These are phyloP conservation scores for Lanmaoa pseudosensibilis DNA, from an alignment of 768 basidiomycete genomes.

Conservation along the genomic window DNA sequence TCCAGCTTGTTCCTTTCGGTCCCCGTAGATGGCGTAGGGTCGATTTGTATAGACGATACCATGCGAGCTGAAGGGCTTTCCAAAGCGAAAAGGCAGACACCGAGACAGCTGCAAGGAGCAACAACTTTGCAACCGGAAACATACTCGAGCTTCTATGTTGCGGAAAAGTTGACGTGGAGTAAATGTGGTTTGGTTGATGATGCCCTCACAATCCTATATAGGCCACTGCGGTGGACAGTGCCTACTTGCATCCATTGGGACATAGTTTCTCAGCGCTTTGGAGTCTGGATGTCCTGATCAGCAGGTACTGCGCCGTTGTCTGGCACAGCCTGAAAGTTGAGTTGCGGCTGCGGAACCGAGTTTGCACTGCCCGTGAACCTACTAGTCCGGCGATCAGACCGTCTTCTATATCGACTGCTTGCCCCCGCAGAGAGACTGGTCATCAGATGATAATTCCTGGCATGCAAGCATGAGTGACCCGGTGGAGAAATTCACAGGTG, in stretches of 20 bases:
- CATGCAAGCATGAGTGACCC: too few relatives aligned
- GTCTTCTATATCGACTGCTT: too few relatives aligned
- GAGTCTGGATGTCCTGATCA: not conserved
- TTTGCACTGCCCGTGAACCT: too few relatives aligned
- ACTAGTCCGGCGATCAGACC: too few relatives aligned
- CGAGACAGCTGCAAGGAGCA: slow-evolving; percentile 3
- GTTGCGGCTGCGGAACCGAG: too few relatives aligned
- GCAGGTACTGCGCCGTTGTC: not conserved
- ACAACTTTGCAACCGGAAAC: not conserved
- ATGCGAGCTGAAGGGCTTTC: slow-evolving; percentile 31
- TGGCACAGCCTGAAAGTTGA: too few relatives aligned
- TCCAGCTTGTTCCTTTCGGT: slow-evolving; percentile 42
- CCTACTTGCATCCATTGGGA: not conserved
- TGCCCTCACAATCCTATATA: not conserved
- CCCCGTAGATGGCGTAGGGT: slow-evolving; percentile 52
- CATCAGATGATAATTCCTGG: too few relatives aligned
- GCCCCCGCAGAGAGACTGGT: too few relatives aligned
- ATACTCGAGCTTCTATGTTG: not conserved
- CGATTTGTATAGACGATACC: slow-evolving; percentile 37
- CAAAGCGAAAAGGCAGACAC: slow-evolving; percentile 32
- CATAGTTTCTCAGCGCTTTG: not conserved
- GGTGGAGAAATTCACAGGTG: too few relatives aligned
- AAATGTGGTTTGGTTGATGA: not conserved
- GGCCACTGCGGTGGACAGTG: not conserved
- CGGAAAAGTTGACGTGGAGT: not conserved